phyloP scores from a whole-genome alignment of 352 stramenopile species.

The Bremia lactucae region DNA sequence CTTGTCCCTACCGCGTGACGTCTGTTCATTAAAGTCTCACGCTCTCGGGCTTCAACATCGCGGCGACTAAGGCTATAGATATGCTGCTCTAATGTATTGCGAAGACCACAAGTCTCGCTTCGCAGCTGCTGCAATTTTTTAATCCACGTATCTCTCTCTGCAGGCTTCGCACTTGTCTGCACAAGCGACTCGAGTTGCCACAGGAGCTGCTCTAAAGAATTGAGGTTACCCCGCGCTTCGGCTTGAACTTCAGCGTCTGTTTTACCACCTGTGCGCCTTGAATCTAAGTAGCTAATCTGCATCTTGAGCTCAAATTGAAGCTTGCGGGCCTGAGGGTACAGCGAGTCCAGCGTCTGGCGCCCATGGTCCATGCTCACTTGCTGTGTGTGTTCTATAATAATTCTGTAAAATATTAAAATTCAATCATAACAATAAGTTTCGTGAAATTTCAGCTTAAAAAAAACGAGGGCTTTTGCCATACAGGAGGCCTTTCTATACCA shows the following conservation, averaged over 20 bases:
- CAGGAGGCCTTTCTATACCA: no score
- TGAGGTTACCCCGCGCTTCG: slow-evolving; percentile 65
- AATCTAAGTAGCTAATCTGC: slow-evolving; percentile 81
- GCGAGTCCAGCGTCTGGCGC: slow-evolving; percentile 41
- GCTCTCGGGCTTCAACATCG: slow-evolving; percentile 55
- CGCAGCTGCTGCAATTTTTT: slow-evolving; percentile 73
- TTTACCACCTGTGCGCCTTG: slow-evolving; percentile 33
- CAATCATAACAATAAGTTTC: no score
- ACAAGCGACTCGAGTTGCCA: slow-evolving; percentile 79
- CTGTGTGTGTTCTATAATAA: no score
- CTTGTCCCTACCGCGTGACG: slow-evolving; percentile 35
- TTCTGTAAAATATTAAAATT: no score
- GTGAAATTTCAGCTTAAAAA: no score
- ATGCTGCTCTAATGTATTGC: slow-evolving; percentile 64
- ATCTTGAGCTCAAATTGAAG: slow-evolving; percentile 85
- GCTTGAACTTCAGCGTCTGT: slow-evolving; percentile 51
- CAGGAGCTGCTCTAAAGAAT: slow-evolving; percentile 55
- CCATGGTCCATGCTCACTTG: neutral
- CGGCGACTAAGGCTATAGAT: slow-evolving; percentile 60
- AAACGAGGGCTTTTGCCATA: no score
- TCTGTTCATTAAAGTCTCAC: slow-evolving; percentile 64
- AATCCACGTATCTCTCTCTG: slow-evolving; percentile 61
- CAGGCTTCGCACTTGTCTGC: slow-evolving; percentile 36
- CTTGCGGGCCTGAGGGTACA: slow-evolving; percentile 76
- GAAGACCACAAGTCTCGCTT: slow-evolving; percentile 56